Conservation (phyloP, 805 yeast genomes). For the Wickerhamiella vanderwaltii region DNA sequence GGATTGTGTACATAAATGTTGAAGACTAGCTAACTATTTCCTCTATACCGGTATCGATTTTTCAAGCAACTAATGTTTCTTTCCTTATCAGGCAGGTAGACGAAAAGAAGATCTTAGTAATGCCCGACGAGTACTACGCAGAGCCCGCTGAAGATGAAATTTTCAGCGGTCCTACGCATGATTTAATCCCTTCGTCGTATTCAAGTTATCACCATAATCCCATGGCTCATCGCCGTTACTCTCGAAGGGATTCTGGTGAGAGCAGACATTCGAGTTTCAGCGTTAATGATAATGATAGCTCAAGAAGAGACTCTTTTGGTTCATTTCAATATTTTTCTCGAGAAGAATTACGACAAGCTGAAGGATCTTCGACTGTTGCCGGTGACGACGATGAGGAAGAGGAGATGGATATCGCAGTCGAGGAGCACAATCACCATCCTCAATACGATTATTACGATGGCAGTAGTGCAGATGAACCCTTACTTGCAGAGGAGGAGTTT, state of each 20-base stretch:
- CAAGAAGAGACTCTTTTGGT: constrained; percentile 5
- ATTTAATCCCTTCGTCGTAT: constrained; percentile 57
- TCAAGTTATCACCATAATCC: constrained; percentile 46
- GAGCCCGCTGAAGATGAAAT: constrained; percentile 37
- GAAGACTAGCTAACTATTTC: no score
- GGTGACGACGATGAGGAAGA: constrained; percentile 23
- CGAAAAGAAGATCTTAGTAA: neutral
- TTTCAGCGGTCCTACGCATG: constrained; percentile 61
- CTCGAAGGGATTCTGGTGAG: constrained; percentile 16
- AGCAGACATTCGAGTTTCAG: constrained; percentile 9
- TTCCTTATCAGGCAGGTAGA: no score
- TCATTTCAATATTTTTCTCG: constrained; percentile 67
- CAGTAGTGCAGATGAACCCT: constrained; percentile 17
- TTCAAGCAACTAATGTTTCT: no score
- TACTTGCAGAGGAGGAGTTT: constrained; percentile 16
- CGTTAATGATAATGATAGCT: constrained; percentile 3
- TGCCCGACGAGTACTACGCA: constrained; percentile 22
- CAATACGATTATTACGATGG: constrained; percentile 10
- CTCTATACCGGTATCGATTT: no score
- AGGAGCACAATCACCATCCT: constrained; percentile 1
- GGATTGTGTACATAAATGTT: no score
- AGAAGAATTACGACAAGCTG: constrained; percentile 75
- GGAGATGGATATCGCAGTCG: neutral
- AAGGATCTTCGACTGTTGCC: constrained; percentile 66
- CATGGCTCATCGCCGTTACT: constrained; percentile 8